A percentile compares a stretch with the other conserved stretches of the same genome.
Evolutionary conservation across 768 basidiomycete species (phyloP).

Genomic region (Mycena galopus): DNA sequence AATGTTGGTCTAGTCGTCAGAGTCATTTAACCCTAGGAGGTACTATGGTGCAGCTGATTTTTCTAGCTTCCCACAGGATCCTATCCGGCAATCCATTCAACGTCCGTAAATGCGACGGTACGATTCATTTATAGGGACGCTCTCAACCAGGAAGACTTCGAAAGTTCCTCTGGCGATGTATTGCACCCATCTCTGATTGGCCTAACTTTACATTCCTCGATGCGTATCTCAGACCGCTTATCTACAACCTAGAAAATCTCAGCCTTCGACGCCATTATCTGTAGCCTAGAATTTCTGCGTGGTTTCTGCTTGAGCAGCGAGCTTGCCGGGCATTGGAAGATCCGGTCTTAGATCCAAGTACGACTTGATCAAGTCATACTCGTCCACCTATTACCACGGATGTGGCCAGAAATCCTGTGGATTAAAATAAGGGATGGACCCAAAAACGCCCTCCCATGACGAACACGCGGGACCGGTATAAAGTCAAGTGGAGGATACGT

Average conservation of each 20-base stretch:
- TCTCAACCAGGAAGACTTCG: not conserved
- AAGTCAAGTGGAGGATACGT: not conserved
- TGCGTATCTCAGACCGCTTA: not conserved
- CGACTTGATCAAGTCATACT: not conserved
- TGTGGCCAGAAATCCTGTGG: not conserved
- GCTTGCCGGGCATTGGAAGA: not conserved
- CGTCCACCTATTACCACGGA: not conserved
- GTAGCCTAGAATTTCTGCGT: not conserved
- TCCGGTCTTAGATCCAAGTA: not conserved
- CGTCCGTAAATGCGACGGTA: not conserved
- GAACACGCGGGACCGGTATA: not conserved
- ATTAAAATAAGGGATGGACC: not conserved
- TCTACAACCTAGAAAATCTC: not conserved
- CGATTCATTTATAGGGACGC: not conserved
- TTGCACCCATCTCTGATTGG: not conserved
- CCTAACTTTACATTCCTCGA: not conserved
- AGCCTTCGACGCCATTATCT: too few species aligned
- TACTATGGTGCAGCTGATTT: too few species aligned
- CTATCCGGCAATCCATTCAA: not conserved
- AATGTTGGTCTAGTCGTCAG: too few species aligned
- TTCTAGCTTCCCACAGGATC: not conserved
- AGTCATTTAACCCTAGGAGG: too few species aligned
- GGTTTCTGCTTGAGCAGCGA: not conserved
- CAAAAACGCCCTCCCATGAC: conserved; percentile 1
- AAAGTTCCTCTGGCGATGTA: not conserved